A percentile compares a stretch with the other conserved stretches of the same genome.
Evolutionary conservation across 2,329 filamentous ascomycete genomes (phyloP).

Genomic region (Aureobasidium sp.): DNA sequence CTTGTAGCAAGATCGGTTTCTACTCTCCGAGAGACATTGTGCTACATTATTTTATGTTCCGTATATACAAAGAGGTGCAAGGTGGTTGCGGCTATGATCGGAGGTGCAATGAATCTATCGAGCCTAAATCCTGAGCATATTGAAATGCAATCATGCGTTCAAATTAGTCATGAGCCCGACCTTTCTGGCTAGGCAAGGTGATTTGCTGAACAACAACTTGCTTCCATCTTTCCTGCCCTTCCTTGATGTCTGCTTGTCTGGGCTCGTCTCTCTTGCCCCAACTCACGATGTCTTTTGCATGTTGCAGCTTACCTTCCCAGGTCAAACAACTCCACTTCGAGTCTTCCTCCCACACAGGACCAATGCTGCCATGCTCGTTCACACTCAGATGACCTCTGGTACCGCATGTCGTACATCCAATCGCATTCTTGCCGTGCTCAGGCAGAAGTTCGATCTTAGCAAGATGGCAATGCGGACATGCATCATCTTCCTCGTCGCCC

Average conservation of each 20-base stretch:
- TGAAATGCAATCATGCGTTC: too few species aligned
- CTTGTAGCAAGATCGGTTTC: neutral
- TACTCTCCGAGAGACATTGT: too few species aligned
- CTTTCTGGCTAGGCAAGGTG: neutral
- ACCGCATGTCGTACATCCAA: conserved; percentile 17
- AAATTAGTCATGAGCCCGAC: too few species aligned
- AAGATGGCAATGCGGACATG: conserved; percentile 17
- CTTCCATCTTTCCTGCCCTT: conserved; percentile 1
- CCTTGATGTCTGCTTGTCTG: neutral
- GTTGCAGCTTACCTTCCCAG: neutral
- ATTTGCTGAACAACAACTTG: neutral
- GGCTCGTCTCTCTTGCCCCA: neutral
- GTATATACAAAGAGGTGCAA: too few species aligned
- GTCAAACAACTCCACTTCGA: conserved; percentile 9
- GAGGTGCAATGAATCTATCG: too few species aligned
- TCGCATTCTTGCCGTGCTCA: conserved; percentile 5
- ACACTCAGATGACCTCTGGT: conserved; percentile 10
- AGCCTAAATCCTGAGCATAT: too few species aligned
- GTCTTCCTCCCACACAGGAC: conserved; percentile 14
- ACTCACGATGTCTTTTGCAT: neutral
- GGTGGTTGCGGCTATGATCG: too few species aligned
- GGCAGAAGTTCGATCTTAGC: conserved; percentile 12
- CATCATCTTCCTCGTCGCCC: conserved; percentile 4
- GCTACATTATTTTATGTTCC: too few species aligned
- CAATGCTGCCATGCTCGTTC: neutral